Evolutionary conservation across 2,329 filamentous ascomycete species (phyloP), one percentile per base, ranked within the genome.

Genomic region (Clonostachys rhizophaga): DNA sequence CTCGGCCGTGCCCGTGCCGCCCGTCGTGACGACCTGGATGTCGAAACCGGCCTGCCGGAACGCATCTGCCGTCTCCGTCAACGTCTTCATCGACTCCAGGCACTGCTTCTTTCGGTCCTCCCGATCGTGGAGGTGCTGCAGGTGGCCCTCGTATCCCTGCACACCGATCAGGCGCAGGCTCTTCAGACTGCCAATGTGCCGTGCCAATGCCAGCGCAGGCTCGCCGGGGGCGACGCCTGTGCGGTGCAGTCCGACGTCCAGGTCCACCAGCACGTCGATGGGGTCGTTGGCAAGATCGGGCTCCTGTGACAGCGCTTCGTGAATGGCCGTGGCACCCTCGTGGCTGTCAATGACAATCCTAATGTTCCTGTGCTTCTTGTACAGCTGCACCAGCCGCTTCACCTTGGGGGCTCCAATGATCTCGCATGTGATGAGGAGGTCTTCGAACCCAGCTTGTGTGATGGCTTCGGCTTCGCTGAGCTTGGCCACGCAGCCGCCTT

Each of bases 121-220:
- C 2, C 53, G 50, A 34, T 65, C 62, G 52, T 76, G 73, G 12
- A 78, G 52, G 59, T 78, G 75, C 60, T 78, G 75, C 39, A 77
- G 51, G 57, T 78, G 75, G 2, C 75, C 75, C 54, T 78, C 75
- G 48, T 78, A 78, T 0, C 75, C 75, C 52, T 77, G 73, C 1
- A 77, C 66, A 2, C 75, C 75, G 39, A 76, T 69, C 49, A 78
- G 51, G 9, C 61, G 60, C 42, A 78, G 52, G 48, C 71, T 60
- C 47, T 59, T 55, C 33, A 71, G 52, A 6, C 50, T 52, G 0
- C 47, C 57, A 13, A 78, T 56, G 42, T 69, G 65, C 34, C 50
- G 49, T 13, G 72, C 72, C 13, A 78, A 64, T 3, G 56, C 51
- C 12, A 64, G 43, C 5, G 70, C 71, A 1, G 67, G 57, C 47